Conservation (phyloP, 371 early-diverging fungal species). For the Thermomucor indicae-seudaticae region DNA sequence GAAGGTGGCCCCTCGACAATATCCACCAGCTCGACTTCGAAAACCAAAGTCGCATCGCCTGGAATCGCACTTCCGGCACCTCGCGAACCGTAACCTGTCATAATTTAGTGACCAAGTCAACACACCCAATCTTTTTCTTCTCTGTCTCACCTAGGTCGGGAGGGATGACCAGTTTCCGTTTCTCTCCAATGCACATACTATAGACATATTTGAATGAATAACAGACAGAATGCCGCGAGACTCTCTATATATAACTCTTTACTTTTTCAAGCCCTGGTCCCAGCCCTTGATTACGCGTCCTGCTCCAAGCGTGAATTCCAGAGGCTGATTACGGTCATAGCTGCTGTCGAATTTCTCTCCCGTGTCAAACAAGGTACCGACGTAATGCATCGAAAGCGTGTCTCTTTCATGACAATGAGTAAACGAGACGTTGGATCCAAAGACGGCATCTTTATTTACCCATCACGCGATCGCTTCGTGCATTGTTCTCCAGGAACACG, state of each 20-base stretch:
- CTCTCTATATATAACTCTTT: conserved; percentile 5
- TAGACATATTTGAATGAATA: neutral
- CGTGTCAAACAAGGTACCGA: conserved; percentile 65
- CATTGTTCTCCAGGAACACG: conserved; percentile 45
- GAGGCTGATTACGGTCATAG: conserved; percentile 62
- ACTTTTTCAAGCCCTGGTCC: conserved; percentile 77
- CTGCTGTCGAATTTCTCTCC: conserved; percentile 80
- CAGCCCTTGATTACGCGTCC: conserved; percentile 73
- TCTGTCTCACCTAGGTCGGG: conserved; percentile 50
- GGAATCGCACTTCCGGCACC: conserved; percentile 60
- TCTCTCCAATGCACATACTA: conserved; percentile 86
- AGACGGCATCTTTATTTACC: conserved; percentile 27
- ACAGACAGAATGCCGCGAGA: neutral
- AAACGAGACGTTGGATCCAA: neutral
- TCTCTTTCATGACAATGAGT: conserved; percentile 34
- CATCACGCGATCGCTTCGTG: conserved; percentile 35
- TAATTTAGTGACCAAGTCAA: neutral
- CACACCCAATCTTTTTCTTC: neutral
- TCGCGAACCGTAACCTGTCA: conserved; percentile 49
- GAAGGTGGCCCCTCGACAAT: conserved; percentile 39
- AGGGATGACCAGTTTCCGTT: conserved; percentile 79
- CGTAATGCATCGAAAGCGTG: conserved; percentile 77
- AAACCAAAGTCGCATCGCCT: conserved; percentile 56
- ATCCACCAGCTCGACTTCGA: conserved; percentile 60
- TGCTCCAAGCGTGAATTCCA: conserved; percentile 69